Percentiles rank a stretch among this genome's conserved stretches.
Evolutionary conservation across 2,329 filamentous ascomycete species (phyloP).

Genomic region (Fusarium albosuccineum): DNA sequence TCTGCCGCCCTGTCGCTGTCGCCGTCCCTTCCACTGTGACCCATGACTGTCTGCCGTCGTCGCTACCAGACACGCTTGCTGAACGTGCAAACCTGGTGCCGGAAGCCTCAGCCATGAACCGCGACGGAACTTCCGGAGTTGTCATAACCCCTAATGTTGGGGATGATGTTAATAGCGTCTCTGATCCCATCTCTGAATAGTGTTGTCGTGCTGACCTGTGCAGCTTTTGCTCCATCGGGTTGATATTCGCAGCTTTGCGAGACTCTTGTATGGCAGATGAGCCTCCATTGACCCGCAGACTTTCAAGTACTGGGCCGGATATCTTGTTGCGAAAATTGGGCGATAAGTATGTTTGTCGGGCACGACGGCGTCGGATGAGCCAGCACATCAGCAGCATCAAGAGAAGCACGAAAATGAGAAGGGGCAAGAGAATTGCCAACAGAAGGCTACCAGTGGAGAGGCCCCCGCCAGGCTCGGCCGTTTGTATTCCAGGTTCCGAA

Average conservation of each 20-base stretch:
- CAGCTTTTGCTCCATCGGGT: slow-evolving; percentile 16
- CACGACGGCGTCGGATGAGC: slow-evolving; percentile 49
- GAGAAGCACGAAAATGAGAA: slow-evolving; percentile 53
- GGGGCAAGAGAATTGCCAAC: slow-evolving; percentile 59
- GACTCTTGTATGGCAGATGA: slow-evolving; percentile 41
- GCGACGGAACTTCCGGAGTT: slow-evolving; percentile 42
- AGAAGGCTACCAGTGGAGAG: slow-evolving; percentile 54
- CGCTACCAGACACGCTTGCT: slow-evolving; percentile 37
- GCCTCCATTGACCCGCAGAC: slow-evolving; percentile 46
- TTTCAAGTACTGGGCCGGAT: slow-evolving; percentile 49
- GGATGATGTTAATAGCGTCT: slow-evolving; percentile 42
- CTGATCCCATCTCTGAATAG: slow-evolving; percentile 45
- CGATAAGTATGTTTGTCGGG: slow-evolving; percentile 46
- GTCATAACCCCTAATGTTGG: slow-evolving; percentile 44
- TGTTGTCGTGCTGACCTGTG: slow-evolving; percentile 33
- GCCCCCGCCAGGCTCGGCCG: slow-evolving; percentile 35
- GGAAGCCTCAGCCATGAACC: slow-evolving; percentile 43
- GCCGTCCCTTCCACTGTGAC: slow-evolving; percentile 50
- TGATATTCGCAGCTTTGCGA: slow-evolving; percentile 29
- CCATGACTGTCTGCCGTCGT: slow-evolving; percentile 51
- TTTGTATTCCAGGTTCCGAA: slow-evolving; percentile 25
- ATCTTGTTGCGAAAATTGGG: slow-evolving; percentile 51
- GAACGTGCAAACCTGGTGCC: slow-evolving; percentile 38
- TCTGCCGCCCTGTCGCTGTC: slow-evolving; percentile 41
- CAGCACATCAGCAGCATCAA: slow-evolving; percentile 52